Evolutionary conservation across 225 moss, liverwort and hornwort genomes (phyloP), one percentile per base, ranked within the genome.

Genomic region (Pleurozium schreberi): DNA sequence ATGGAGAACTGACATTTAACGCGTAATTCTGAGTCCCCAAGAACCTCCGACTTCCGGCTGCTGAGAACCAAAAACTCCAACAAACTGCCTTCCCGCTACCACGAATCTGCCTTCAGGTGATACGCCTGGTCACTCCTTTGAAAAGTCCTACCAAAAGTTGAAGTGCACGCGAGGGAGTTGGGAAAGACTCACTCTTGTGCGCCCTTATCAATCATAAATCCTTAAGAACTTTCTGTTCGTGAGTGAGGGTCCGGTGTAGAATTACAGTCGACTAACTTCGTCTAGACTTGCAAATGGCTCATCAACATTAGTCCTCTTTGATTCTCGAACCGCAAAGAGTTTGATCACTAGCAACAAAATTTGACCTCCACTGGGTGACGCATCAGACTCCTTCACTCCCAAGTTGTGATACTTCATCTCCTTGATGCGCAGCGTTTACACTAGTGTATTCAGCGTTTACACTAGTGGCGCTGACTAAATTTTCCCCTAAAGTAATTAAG

Each of bases 1-100:
- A 82, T 82, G 63, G 25, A 31, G 23, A 9, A 16, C 5, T 14
- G 1, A 47, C 14, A 1, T 23, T 55, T 1, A n/a, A 10, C 1
- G 1, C 3, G 1, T 26, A n/a, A 2, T n/a, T 55, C 1, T n/a
- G 8, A 57, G 2, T 57, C 27, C 17, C n/a, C 6, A 4, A 57
- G 11, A 57, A n/a, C n/a, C n/a, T 57, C 11, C 1, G 1, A 26
- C 36, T 34, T 76, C 34, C 36, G 3, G 2, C 30, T 75, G 6
- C 15, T 25, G 6, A 23, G 16, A 22, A 38, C 38, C 55, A 5
- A 53, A 53, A 38, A 38, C 23, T 22, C 36, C 23, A 23, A 36
- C 53, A 36, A 23, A 34, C 0, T 36, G 53, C 53, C 23, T 20
- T 77, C 53, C 6, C 0, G 16, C 38, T 55, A 78, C 38, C n/a